These are phyloP conservation scores for Marchantia polymorpha DNA, from an alignment of 225 moss, liverwort and hornwort species.

Conservation along the genomic window DNA sequence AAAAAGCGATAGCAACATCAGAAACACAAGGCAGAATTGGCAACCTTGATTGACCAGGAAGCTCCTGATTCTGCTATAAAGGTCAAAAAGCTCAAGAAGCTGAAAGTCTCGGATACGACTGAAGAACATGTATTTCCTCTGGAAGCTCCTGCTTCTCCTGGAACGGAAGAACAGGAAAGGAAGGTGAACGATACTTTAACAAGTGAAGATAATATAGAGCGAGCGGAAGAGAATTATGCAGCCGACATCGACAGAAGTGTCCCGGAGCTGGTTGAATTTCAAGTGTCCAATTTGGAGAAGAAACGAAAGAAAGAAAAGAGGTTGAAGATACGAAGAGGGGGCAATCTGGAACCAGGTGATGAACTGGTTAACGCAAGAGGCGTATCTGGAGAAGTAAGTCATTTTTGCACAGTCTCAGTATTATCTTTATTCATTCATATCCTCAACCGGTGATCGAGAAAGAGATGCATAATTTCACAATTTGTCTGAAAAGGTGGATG, in stretches of 20 bases:
- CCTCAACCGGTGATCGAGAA: neutral
- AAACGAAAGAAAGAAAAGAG: conserved; percentile 6
- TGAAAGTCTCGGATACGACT: neutral
- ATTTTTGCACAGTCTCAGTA: conserved; percentile 16
- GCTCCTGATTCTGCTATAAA: neutral
- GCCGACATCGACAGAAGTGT: neutral
- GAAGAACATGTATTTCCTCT: conserved; percentile 14
- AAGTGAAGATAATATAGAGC: neutral
- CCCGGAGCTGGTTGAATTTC: neutral
- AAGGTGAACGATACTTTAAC: neutral
- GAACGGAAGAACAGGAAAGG: conserved; percentile 23
- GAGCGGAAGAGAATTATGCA: neutral
- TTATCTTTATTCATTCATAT: neutral
- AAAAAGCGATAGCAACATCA: conserved; percentile 1
- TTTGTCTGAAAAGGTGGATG: conserved; percentile 30
- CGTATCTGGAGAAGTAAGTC: conserved; percentile 30
- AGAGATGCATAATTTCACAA: conserved; percentile 11
- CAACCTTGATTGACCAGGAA: neutral
- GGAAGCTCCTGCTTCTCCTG: neutral
- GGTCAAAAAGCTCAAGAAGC: conserved; percentile 25
- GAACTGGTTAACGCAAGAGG: neutral
- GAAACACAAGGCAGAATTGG: neutral
- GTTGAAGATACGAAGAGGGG: conserved; percentile 2
- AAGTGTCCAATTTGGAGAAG: conserved; percentile 15
- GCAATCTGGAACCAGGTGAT: conserved; percentile 11